Evolutionary conservation across 176 grass and related monocot genomes (phyloP), one percentile per base, ranked within the genome.

Genomic region (Sorghum bicolor): DNA sequence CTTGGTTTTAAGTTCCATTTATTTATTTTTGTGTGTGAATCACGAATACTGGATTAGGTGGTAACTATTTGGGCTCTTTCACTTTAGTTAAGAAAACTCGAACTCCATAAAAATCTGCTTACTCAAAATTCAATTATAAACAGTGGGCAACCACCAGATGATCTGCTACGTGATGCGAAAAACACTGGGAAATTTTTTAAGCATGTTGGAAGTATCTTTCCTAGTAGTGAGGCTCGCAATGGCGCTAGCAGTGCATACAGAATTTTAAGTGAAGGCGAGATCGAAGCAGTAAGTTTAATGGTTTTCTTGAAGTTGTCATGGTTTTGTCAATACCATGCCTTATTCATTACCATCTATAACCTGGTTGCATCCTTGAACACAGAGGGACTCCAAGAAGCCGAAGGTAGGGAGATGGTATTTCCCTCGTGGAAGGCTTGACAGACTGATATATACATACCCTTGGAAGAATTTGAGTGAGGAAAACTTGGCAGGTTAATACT

Each of bases 101-200:
- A 82, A 52, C 20, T 63, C 20, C 28, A 32, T 70, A 85, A 48
- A 77, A 71, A 19, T 20, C 47, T 76, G 52, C 12, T 74, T 86
- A 79, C 58, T 78, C 20, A 0, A 72, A 61, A 70, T 97, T 90
- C 74, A 53, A 74, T 44, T 80, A 75, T 88, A 48, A 86, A 48
- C 89, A 98, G 96, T 74, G 96, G 80, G 50, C 91, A 99, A 67
- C 93, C 93, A 72, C 91, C 97, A 66, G 93, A 99, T 90, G 83
- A 92, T 87, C 75, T 96, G 10, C 88, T 99, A 70, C 82, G 91
- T 79, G 91, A 94, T 52, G 93, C 97, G 77, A 92, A 96, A 86
- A 90, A 94, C 45, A 87, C 93, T 52, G 79, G 87, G 50, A 89
- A 83, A 24, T 99, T 92, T 81, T 99, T 99, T 88, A 96, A 96